These are phyloP conservation scores for Candida anglica DNA, from an alignment of 805 yeast genomes.

Conservation along the genomic window DNA sequence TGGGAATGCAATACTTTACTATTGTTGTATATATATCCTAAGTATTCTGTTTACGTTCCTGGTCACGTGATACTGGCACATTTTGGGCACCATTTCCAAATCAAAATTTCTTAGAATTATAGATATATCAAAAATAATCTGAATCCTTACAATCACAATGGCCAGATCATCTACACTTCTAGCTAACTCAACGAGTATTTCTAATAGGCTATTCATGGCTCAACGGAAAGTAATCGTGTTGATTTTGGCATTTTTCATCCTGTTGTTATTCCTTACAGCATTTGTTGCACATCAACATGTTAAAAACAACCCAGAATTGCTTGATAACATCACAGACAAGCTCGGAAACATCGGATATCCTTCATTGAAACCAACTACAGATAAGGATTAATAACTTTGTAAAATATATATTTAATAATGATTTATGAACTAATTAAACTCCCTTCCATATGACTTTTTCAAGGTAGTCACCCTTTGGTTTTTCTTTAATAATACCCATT, in stretches of 20 bases:
- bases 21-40: too few relatives aligned
- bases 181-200: slow-evolving; percentile 24
- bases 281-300: slow-evolving; percentile 23
- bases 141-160: too few relatives aligned
- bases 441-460: slow-evolving; percentile 75
- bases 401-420: neutral
- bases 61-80: too few relatives aligned
- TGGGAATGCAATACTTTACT: too few relatives aligned
- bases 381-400: too few relatives aligned
- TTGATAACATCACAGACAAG: too few relatives aligned
- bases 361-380: too few relatives aligned
- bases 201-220: slow-evolving; percentile 27
- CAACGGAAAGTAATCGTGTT: slow-evolving; percentile 23
- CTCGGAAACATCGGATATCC: too few relatives aligned
- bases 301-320: slow-evolving; percentile 8
- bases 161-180: slow-evolving; percentile 7
- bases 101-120: neutral
- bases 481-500: slow-evolving; percentile 66
- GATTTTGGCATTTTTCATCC: slow-evolving; percentile 17
- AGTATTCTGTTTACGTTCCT: too few relatives aligned
- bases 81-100: too few relatives aligned
- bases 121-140: too few relatives aligned
- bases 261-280: slow-evolving; percentile 23
- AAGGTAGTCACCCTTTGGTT: slow-evolving; percentile 57
- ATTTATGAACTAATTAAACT: slow-evolving; percentile 29